Evolutionary conservation across 169 alveolate species (phyloP).

Genomic region (Plasmodium knowlesi): DNA sequence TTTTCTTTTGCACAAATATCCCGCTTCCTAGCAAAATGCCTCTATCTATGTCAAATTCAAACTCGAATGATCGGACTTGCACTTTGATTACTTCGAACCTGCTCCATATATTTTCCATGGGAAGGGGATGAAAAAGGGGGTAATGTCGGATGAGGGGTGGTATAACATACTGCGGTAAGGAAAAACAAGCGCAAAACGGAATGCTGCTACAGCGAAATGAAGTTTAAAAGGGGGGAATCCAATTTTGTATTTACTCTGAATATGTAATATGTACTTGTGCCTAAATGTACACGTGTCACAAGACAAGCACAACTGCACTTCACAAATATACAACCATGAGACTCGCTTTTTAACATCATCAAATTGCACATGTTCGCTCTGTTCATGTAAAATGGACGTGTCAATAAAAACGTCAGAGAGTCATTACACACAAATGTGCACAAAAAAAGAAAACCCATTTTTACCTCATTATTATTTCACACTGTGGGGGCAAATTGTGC

Average conservation of each 20-base stretch:
- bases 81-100: conserved; percentile 69
- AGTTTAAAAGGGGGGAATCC: background rate
- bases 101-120: background rate
- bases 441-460: background rate
- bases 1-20: conserved; percentile 59
- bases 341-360: background rate
- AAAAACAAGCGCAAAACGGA: background rate
- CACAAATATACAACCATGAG: background rate
- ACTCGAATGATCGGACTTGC: conserved; percentile 68
- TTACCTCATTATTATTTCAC: conserved; percentile 71
- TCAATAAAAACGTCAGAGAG: background rate
- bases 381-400: background rate
- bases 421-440: background rate
- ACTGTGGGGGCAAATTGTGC: conserved; percentile 57
- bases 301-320: background rate
- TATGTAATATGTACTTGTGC: background rate
- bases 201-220: background rate
- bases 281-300: background rate
- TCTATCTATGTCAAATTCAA: conserved; percentile 71
- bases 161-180: background rate
- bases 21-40: conserved; percentile 72
- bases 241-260: background rate
- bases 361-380: background rate
- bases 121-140: background rate
- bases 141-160: background rate